Percentiles rank a stretch among this genome's conserved stretches.
Conservation (phyloP, 2,329 filamentous ascomycete genomes). For the Paramyrothecium roridum region DNA sequence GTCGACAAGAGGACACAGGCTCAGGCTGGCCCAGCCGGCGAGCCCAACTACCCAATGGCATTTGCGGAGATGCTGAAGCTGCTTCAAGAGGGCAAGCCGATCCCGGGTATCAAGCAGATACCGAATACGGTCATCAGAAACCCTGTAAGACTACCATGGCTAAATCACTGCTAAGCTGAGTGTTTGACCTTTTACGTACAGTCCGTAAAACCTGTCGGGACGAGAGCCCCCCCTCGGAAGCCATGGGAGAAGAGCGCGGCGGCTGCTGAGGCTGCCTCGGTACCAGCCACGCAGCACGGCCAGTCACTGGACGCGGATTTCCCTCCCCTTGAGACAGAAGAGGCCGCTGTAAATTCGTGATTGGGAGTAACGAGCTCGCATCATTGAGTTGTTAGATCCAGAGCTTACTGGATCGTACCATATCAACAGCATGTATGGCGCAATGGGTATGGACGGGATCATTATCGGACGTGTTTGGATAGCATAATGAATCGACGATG, state of each 20-base stretch:
- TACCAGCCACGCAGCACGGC: conserved; percentile 12
- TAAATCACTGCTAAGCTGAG: background rate
- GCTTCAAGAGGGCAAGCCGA: conserved; percentile 75
- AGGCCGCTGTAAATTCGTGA: no score
- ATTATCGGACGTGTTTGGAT: no score
- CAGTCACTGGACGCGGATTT: conserved; percentile 30
- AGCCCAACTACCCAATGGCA: conserved; percentile 73
- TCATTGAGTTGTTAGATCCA: no score
- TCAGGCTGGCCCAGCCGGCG: conserved; percentile 24
- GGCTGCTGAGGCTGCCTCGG: conserved; percentile 3
- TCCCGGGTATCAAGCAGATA: conserved; percentile 85
- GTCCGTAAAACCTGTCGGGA: conserved; percentile 46
- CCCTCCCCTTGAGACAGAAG: conserved; percentile 27
- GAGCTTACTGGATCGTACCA: no score
- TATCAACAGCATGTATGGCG: no score
- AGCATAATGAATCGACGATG: no score
- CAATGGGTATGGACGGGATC: no score
- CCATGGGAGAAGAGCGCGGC: conserved; percentile 72
- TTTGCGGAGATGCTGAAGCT: conserved; percentile 86
- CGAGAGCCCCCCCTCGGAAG: conserved; percentile 47
- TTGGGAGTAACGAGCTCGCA: background rate
- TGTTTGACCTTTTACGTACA: conserved; percentile 11
- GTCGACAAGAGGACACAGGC: conserved; percentile 33
- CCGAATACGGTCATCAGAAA: conserved; percentile 74
- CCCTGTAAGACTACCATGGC: conserved; percentile 46